Evolutionary conservation across 257 asterid species (phyloP).

Genomic region (Penstemon davidsonii): DNA sequence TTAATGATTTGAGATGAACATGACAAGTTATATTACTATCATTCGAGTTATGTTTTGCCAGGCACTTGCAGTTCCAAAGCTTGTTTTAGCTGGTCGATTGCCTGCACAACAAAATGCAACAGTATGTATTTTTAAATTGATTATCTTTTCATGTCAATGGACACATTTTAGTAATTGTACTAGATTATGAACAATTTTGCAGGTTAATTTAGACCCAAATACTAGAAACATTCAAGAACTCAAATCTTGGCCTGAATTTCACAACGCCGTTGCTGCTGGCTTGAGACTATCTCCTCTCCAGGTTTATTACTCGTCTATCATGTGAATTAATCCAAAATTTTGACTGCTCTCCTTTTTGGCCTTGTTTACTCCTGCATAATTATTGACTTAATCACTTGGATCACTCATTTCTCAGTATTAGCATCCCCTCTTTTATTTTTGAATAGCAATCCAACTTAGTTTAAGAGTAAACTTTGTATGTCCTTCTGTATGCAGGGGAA

Average conservation of each 20-base stretch:
- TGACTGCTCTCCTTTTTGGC: slow-evolving; percentile 14
- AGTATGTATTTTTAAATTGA: slow-evolving; percentile 43
- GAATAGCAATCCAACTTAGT: background rate
- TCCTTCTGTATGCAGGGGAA: slow-evolving; percentile 61
- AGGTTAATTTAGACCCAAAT: slow-evolving; percentile 91
- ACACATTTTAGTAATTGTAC: slow-evolving; percentile 20
- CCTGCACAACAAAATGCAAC: slow-evolving; percentile 98
- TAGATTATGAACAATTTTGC: slow-evolving; percentile 30
- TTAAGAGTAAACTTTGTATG: background rate
- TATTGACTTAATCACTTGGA: slow-evolving; percentile 14
- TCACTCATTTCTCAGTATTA: background rate
- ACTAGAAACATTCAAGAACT: slow-evolving; percentile 85
- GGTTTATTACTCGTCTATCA: slow-evolving; percentile 45
- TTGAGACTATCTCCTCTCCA: slow-evolving; percentile 87
- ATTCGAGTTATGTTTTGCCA: slow-evolving; percentile 32
- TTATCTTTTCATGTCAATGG: slow-evolving; percentile 20
- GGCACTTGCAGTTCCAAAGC: slow-evolving; percentile 97
- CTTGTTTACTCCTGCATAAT: slow-evolving; percentile 18
- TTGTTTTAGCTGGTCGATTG: slow-evolving; percentile 94
- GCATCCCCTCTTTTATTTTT: background rate
- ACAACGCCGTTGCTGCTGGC: slow-evolving; percentile 99
- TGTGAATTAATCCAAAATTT: slow-evolving; percentile 13
- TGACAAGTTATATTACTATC: slow-evolving; percentile 6
- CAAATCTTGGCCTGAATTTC: slow-evolving; percentile 96
- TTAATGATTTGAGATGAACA: background rate